Conservation (phyloP, 371 early-diverging fungal genomes). For the Apophysomyces sp. region DNA sequence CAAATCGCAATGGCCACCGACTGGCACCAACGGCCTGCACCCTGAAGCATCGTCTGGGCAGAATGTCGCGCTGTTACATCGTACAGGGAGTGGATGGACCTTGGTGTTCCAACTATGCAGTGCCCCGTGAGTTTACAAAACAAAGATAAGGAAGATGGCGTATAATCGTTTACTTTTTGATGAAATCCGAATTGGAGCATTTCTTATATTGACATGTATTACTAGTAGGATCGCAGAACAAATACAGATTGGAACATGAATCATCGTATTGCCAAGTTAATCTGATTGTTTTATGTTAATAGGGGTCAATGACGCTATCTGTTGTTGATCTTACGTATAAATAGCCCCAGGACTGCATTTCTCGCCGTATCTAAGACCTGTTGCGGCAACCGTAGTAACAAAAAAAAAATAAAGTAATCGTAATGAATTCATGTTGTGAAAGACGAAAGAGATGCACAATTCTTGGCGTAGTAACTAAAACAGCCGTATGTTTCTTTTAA, state of each 20-base stretch:
- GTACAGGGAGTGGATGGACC: conserved; percentile 24
- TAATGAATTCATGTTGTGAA: not conserved
- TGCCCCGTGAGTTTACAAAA: not conserved
- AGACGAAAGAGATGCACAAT: not conserved
- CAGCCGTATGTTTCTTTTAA: not conserved
- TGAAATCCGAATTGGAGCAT: conserved; percentile 44
- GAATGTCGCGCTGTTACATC: conserved; percentile 29
- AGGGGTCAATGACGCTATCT: too few relatives aligned
- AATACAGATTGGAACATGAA: conserved; percentile 38
- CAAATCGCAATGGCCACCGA: conserved; percentile 33
- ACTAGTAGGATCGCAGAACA: conserved; percentile 30
- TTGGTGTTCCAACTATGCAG: conserved; percentile 29
- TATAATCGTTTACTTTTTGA: conserved; percentile 27
- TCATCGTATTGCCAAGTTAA: conserved; percentile 38
- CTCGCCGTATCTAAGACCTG: not conserved
- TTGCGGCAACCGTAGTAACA: not conserved
- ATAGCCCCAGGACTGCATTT: not conserved
- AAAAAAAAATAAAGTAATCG: not conserved
- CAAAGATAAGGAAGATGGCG: not conserved
- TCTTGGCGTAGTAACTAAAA: not conserved
- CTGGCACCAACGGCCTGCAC: conserved; percentile 22
- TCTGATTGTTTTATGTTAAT: conserved; percentile 5
- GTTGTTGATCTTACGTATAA: not conserved
- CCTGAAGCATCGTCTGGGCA: conserved; percentile 43
- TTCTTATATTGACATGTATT: conserved; percentile 42